Conservation (phyloP, 2,329 filamentous ascomycete genomes). For the Paracoccidioides lutzii region DNA sequence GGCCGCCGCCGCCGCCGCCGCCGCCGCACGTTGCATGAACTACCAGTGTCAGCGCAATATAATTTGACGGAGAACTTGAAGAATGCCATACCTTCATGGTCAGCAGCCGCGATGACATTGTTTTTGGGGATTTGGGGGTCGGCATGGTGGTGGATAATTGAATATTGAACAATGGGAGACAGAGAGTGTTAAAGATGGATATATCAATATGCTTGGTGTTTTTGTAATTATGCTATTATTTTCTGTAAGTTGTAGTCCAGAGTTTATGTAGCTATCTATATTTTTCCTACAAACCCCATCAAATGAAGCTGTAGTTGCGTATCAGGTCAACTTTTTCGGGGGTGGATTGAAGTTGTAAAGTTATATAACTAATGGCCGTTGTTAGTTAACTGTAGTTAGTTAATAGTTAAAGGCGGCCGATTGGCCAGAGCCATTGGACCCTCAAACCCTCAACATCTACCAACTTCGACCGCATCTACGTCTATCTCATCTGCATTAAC, state of each 20-base stretch:
- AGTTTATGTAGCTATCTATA: background rate
- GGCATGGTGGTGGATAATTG: conserved; percentile 7
- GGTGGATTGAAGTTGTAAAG: too few relatives aligned
- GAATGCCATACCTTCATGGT: conserved; percentile 59
- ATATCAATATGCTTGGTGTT: background rate
- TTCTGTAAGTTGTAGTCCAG: background rate
- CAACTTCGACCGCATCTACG: too few relatives aligned
- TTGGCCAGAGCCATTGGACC: too few relatives aligned
- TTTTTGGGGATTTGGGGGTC: conserved; percentile 43
- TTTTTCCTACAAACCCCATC: too few relatives aligned
- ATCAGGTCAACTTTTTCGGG: too few relatives aligned
- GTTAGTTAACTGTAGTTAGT: too few relatives aligned
- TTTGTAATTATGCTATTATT: background rate
- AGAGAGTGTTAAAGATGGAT: background rate
- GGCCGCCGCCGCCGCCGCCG: conserved; percentile 38
- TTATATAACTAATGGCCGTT: too few relatives aligned
- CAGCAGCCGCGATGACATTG: conserved; percentile 75
- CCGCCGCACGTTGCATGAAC: conserved; percentile 85
- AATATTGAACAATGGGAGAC: background rate
- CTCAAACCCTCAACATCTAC: too few relatives aligned
- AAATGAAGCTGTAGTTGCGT: too few relatives aligned
- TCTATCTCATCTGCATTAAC: background rate
- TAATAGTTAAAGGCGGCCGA: too few relatives aligned
- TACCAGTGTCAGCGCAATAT: conserved; percentile 15
- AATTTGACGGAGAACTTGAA: background rate